Conservation (phyloP, 1,284 basidiomycete species). For the Chalciporus sp. region DNA sequence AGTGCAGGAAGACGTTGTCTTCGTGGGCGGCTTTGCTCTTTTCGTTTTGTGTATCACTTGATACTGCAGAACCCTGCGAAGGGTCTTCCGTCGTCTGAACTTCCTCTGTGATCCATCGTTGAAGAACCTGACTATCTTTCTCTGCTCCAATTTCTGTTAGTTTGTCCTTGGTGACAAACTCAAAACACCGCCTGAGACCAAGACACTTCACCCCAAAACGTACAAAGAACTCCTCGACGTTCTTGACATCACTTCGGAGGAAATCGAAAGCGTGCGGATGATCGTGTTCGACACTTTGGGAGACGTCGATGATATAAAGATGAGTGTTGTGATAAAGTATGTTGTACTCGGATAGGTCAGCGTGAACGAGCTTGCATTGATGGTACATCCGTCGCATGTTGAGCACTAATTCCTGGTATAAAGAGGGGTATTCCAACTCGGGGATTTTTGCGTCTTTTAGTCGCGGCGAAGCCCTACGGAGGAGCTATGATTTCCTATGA, state of each 20-base stretch:
- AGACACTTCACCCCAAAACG: slow-evolving; percentile 76
- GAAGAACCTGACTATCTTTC: slow-evolving; percentile 47
- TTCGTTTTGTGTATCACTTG: background rate
- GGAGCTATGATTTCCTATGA: slow-evolving; percentile 9
- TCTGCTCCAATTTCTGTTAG: slow-evolving; percentile 38
- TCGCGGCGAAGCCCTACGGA: slow-evolving; percentile 80
- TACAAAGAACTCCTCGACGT: slow-evolving; percentile 92
- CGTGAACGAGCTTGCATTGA: slow-evolving; percentile 92
- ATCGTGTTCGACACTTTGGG: slow-evolving; percentile 98
- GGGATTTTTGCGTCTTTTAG: slow-evolving; percentile 86
- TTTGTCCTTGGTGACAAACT: slow-evolving; percentile 77
- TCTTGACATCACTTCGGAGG: slow-evolving; percentile 88
- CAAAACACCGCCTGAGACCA: slow-evolving; percentile 84
- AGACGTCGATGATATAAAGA: slow-evolving; percentile 97
- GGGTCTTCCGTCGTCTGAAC: slow-evolving; percentile 23
- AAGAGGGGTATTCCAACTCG: slow-evolving; percentile 49
- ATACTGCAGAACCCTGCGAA: slow-evolving; percentile 22
- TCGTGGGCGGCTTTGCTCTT: slow-evolving; percentile 51
- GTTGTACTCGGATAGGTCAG: slow-evolving; percentile 98
- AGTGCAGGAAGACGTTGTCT: slow-evolving; percentile 84
- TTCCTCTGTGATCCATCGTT: slow-evolving; percentile 52
- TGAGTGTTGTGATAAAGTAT: slow-evolving; percentile 84
- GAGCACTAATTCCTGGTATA: slow-evolving; percentile 85
- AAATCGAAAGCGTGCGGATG: slow-evolving; percentile 97
- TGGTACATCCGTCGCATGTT: slow-evolving; percentile 87